Evolutionary conservation across 805 yeast genomes (phyloP).

Genomic region (Dipodascus albidus): DNA sequence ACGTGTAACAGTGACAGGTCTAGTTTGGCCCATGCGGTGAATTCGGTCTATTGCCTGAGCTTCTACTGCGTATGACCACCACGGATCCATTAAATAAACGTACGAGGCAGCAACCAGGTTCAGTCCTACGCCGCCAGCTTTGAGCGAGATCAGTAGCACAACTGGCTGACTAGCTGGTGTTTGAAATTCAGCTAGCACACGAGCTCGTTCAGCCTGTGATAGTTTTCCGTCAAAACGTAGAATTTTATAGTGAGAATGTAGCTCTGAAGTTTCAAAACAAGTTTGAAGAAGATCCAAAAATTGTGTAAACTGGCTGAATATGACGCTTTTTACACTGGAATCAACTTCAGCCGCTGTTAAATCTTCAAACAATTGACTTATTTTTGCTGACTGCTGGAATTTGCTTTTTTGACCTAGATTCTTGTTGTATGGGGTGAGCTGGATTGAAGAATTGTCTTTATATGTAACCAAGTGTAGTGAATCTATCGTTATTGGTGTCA

Average conservation of each 20-base stretch:
- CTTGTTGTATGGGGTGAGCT: neutral
- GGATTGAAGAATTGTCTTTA: neutral
- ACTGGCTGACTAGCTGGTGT: conserved; percentile 24
- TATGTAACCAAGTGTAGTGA: conserved; percentile 5
- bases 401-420: neutral
- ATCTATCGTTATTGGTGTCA: conserved; percentile 40
- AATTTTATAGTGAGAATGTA: conserved; percentile 37
- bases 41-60: conserved; percentile 87
- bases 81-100: conserved; percentile 90
- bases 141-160: conserved; percentile 60
- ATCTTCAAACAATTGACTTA: conserved; percentile 54
- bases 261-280: conserved; percentile 33
- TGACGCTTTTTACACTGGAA: conserved; percentile 65
- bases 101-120: conserved; percentile 75
- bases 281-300: conserved; percentile 63
- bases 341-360: neutral
- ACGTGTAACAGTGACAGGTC: conserved; percentile 59
- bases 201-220: conserved; percentile 50
- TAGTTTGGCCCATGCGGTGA: conserved; percentile 80
- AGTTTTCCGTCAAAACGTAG: conserved; percentile 79
- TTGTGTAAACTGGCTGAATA: conserved; percentile 83
- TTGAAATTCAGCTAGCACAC: conserved; percentile 47
- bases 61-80: conserved; percentile 93
- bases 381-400: conserved; percentile 23
- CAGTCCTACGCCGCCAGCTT: conserved; percentile 92